Evolutionary conservation across 108 stramenopile genomes (phyloP), one percentile per base, ranked within the genome.

Genomic region (Cylindrotheca closterium): DNA sequence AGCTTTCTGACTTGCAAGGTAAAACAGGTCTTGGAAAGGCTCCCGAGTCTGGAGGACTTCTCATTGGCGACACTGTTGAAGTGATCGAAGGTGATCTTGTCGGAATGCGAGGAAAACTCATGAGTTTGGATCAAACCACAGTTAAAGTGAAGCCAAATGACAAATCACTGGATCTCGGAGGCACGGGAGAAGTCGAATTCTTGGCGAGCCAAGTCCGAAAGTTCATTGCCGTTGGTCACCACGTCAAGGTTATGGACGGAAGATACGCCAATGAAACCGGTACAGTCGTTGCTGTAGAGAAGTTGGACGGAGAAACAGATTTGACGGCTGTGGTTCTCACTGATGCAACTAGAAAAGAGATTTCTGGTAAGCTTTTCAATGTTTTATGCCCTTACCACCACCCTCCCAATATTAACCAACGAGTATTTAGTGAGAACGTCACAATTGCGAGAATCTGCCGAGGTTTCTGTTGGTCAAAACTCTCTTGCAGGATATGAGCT

Each of bases 231-330:
- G 82, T 95, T 15, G 98, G 97, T 49, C 89, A 83, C 5, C 97
- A 97, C 78, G 98, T 98, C 23, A 96, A 97, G 73, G 95, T 99
- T 18, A 94, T 86, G 32, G 95, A 94, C 71, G 97, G 98, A 30
- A 76, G 91, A 23, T 96, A 96, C 73, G 82, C 91, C 24, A 96
- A 96, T 58, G 95, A 97, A 68, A 98, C 98, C 19, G 98, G 97
- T 65, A 89, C 82, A 46, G 95, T 98, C 23, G 92, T 95, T 15
- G 88, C 87, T 25, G 83, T 96, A 17, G 91, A 92, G 65, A 58
- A 77, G 48, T 49, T 87, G 27, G 91, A 93, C 31, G 90, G 91
- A 3, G 91, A 89, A 48, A 82, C 65, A 24, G 89, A 95, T 58
- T 84, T 74, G 27, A 91, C 88, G 8, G 94, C 94, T n/a, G 87